Base-by-base conservation (phyloP, 2,329 filamentous ascomycete genomes). In the Sphaerulina populicola region DNA sequence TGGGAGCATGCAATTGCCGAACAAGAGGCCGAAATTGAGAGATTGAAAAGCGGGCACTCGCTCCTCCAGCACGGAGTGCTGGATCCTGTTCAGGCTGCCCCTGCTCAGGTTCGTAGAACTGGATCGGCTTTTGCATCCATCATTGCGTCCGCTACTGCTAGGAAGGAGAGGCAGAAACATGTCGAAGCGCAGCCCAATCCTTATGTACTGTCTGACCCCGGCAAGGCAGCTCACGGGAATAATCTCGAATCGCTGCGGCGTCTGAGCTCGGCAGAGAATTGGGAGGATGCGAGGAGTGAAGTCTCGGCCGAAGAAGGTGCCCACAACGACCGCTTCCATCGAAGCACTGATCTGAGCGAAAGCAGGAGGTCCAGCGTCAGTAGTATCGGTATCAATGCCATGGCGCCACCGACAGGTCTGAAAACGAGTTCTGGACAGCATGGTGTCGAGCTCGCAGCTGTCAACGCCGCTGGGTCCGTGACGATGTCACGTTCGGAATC, bases 331-430 rank as follows among this genome's bases (percentile, higher is more conserved):
- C 44, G 47, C 36, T 48, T 33, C 10, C 44, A 54, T n/a, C 50
- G 44, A 21, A 51, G 44, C 15, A 54, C 48, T 4, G 38, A 42
- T 12, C 39, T 56, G 12, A 54, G 33, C 6, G 42, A 41, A 14
- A 51, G 49, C 37, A 31, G 60, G 12, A 54, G 52, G 6, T 63
- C 61, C 30, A 63, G 60, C 29, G 58, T 63, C 4, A 63, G 61
- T 15, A 64, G 62, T 44, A 45, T 64, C 4, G 61, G 56, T 37
- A 52, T 31, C n/a, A 31, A 14, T 33, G 52, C 35, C 14, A 35
- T 21, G 27, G 31, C 30, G 12, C 39, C 14, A 18, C 40, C n/a
- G n/a, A 15, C 29, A 6, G 45, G 38, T 31, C 30, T 9, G 21
- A 41, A 21, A 18, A 29, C 40, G 21, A n/a, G n/a, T 27, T 42